phyloP scores from a whole-genome alignment of 768 basidiomycete species.

The Termitomyces sp. region DNA sequence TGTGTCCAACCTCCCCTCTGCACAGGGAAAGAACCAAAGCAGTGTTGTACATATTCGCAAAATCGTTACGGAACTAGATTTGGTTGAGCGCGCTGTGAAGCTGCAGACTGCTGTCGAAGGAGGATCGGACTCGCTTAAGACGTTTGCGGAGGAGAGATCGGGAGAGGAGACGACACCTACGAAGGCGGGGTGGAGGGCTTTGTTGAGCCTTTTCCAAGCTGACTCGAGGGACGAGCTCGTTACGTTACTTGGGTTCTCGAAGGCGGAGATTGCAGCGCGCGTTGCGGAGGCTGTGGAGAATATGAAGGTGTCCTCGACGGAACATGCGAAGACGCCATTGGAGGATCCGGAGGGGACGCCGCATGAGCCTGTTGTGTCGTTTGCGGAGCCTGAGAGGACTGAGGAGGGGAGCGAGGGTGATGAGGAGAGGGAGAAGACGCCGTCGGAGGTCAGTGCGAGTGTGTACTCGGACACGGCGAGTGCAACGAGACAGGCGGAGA shows the following conservation, averaged over 20 bases:
- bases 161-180: constrained; percentile 26
- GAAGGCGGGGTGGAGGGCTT: constrained; percentile 77
- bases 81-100: constrained; percentile 71
- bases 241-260: constrained; percentile 88
- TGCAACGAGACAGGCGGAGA: constrained; percentile 53
- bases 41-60: constrained; percentile 75
- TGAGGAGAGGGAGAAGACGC: constrained; percentile 47
- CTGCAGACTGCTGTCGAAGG: constrained; percentile 62
- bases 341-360: constrained; percentile 45
- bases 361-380: constrained; percentile 79
- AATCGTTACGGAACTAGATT: constrained; percentile 69
- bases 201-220: constrained; percentile 85
- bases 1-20: constrained; percentile 70
- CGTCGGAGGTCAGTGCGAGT: constrained; percentile 70
- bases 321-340: constrained; percentile 24
- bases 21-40: constrained; percentile 80
- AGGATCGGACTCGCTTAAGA: constrained; percentile 42
- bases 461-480: constrained; percentile 61
- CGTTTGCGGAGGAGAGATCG: constrained; percentile 65
- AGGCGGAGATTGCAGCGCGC: constrained; percentile 73
- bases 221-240: constrained; percentile 90
- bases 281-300: constrained; percentile 82
- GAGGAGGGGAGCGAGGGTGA: constrained; percentile 30
- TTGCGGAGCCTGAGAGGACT: constrained; percentile 69
- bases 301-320: constrained; percentile 47